Base-by-base conservation (phyloP, 768 basidiomycete species). In the Epithele typhae region DNA sequence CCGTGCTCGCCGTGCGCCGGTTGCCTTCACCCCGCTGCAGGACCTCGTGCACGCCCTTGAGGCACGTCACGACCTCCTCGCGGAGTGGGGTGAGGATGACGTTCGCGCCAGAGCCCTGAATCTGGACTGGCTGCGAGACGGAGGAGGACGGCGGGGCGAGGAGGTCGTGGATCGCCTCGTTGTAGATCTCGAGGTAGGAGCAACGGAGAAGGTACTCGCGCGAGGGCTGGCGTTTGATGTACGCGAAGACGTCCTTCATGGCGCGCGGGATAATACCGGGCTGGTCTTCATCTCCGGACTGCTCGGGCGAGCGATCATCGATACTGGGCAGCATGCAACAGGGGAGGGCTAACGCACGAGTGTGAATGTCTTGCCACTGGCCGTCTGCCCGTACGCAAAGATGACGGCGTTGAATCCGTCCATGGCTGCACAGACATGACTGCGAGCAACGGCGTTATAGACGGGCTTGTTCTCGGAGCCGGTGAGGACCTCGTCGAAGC, bases 171-270 rank as follows among this genome's bases (percentile, higher is more conserved):
- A 94, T 84, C 1, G 78, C 75, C 61, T 95, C 92, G 66, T 98
- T 99, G 72, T 98, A 99, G 38, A 99, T 93, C 61, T 98, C 96
- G 41, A 99, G 81, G 63, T 97, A 98, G 6, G 90, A 91, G 62
- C 93, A 95, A 15, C 94, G 82, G 7, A 99, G 76, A n/a, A 98
- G 79, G 66, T 92, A 98, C 60, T 95, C 92, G 33, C 94, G 77
- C 24, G 77, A 71, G 0, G 88, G 78, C 1, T 88, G 90, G 39
- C 74, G 73, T 33, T 79, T 79, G 64, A 95, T 95, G 62, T 78
- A 84, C 0, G 77, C 74, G 65, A 98, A 97, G 1, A 99, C 84
- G 51, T 97, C 94, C 46, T 84, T 82, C 79, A 97, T 87, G 0
- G 94, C 83, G 22, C 89, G 81, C 3, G 93, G 94, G 48, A 96